Conservation (phyloP, 306 rosid species). For the Prinsepia uniflora region DNA sequence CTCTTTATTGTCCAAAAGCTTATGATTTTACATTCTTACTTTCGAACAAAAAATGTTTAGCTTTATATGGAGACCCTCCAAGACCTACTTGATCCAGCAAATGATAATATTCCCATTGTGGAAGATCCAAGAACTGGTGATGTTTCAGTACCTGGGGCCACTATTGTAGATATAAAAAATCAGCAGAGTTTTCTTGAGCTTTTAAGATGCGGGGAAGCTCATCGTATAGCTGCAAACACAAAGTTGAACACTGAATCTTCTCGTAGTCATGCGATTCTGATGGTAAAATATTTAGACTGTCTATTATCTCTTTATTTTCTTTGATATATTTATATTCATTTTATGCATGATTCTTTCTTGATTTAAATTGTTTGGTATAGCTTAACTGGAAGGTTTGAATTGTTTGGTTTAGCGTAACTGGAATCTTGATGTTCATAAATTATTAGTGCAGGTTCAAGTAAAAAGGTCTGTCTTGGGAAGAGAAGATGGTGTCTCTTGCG, state of each 20-base stretch:
- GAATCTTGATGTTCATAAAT: slow-evolving; percentile 32
- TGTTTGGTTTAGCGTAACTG: slow-evolving; percentile 12
- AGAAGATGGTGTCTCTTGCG: slow-evolving; percentile 52
- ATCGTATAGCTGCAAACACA: slow-evolving; percentile 90
- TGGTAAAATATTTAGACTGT: slow-evolving; percentile 52
- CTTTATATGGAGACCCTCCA: slow-evolving; percentile 94
- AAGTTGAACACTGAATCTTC: slow-evolving; percentile 93
- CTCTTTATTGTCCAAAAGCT: slow-evolving; percentile 17
- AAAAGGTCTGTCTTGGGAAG: slow-evolving; percentile 67
- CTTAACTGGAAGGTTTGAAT: slow-evolving; percentile 6
- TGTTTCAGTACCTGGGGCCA: slow-evolving; percentile 80
- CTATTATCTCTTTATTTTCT: slow-evolving; percentile 15
- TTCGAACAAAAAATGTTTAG: slow-evolving; percentile 33
- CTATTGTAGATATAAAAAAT: slow-evolving; percentile 77
- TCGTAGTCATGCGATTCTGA: slow-evolving; percentile 92
- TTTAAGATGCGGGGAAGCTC: slow-evolving; percentile 82
- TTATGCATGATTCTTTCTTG: neutral
- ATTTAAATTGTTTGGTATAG: neutral
- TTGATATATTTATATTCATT: slow-evolving; percentile 5
- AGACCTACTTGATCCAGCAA: slow-evolving; percentile 83
- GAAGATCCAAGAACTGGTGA: slow-evolving; percentile 95
- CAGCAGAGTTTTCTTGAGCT: slow-evolving; percentile 72
- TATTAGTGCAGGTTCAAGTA: slow-evolving; percentile 69
- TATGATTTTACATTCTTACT: slow-evolving; percentile 12
- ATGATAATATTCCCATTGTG: slow-evolving; percentile 85